Evolutionary conservation across 768 basidiomycete genomes (phyloP).

Genomic region (Stropharia rugosoannulata): DNA sequence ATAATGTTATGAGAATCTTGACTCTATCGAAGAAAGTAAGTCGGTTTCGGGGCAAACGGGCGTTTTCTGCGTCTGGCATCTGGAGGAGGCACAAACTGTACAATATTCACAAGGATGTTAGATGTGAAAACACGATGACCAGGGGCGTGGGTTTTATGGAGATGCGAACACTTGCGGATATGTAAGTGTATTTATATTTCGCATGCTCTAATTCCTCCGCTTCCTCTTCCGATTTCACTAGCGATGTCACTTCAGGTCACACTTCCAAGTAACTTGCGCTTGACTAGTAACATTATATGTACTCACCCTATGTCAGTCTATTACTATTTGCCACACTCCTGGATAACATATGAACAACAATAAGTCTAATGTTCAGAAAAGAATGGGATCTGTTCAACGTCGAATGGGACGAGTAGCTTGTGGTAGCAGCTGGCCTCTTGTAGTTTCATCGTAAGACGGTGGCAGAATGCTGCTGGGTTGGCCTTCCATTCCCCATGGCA

Average conservation of each 20-base stretch:
- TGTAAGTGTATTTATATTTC: too few species aligned
- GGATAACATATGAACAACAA: background rate
- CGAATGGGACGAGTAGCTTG: background rate
- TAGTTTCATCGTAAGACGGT: slow-evolving; percentile 15
- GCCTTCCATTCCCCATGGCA: background rate
- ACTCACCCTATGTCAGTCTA: too few species aligned
- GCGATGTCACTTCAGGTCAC: too few species aligned
- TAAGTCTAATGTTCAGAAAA: background rate
- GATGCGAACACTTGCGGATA: too few species aligned
- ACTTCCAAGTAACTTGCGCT: too few species aligned
- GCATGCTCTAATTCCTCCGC: too few species aligned
- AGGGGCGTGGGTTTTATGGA: too few species aligned
- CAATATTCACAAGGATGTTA: background rate
- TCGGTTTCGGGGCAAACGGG: slow-evolving; percentile 9
- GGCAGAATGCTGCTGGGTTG: background rate
- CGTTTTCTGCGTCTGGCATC: slow-evolving; percentile 5
- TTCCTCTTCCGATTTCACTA: too few species aligned
- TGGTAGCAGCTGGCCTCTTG: background rate
- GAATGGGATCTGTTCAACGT: background rate
- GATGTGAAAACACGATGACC: too few species aligned
- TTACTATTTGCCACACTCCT: background rate
- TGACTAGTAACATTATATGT: too few species aligned
- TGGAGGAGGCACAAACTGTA: background rate
- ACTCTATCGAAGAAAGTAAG: slow-evolving; percentile 6
- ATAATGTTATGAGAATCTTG: slow-evolving; percentile 4